A percentile compares a stretch with the other conserved stretches of the same genome.
Evolutionary conservation across 352 stramenopile genomes (phyloP).

Genomic region (Globisporangium barbulae): DNA sequence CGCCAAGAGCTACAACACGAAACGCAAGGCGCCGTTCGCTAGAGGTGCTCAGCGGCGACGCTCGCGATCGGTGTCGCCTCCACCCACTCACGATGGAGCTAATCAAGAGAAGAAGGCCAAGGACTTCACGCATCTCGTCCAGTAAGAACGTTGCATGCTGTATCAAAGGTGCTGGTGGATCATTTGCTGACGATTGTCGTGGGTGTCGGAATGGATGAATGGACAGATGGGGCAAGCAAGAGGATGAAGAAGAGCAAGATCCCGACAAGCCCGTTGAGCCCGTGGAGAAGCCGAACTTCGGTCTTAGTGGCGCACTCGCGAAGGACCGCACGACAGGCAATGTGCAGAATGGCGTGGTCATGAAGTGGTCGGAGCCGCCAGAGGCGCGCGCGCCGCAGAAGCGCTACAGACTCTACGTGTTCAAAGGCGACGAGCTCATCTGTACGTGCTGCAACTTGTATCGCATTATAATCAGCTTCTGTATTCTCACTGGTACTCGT

Average conservation of each 20-base stretch:
- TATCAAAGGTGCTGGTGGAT: background rate
- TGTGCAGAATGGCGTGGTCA: conserved; percentile 94
- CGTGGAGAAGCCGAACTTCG: conserved; percentile 96
- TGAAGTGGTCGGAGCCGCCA: conserved; percentile 97
- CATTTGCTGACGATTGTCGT: background rate
- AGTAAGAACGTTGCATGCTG: conserved; percentile 25
- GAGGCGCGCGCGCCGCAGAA: conserved; percentile 91
- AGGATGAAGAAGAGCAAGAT: conserved; percentile 45
- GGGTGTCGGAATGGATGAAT: background rate
- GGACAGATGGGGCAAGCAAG: conserved; percentile 68
- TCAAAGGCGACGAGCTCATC: conserved; percentile 88
- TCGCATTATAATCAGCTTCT: background rate
- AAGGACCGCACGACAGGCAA: conserved; percentile 96
- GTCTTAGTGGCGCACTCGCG: conserved; percentile 94
- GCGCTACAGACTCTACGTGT: conserved; percentile 97
- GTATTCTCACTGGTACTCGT: background rate
- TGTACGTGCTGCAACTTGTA: conserved; percentile 30
- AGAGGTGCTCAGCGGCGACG: conserved; percentile 9
- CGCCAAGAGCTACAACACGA: conserved; percentile 13
- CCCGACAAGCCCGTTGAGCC: conserved; percentile 31
- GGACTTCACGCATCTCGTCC: conserved; percentile 52
- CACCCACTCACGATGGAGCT: conserved; percentile 15
- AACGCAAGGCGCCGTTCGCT: conserved; percentile 2
- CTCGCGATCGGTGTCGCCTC: conserved; percentile 25
- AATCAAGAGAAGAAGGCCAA: conserved; percentile 45